Percentiles rank a stretch among this genome's conserved stretches.
These are phyloP conservation scores for Penicillium sp. DNA, from an alignment of 2,329 filamentous ascomycete species.

Conservation along the genomic window DNA sequence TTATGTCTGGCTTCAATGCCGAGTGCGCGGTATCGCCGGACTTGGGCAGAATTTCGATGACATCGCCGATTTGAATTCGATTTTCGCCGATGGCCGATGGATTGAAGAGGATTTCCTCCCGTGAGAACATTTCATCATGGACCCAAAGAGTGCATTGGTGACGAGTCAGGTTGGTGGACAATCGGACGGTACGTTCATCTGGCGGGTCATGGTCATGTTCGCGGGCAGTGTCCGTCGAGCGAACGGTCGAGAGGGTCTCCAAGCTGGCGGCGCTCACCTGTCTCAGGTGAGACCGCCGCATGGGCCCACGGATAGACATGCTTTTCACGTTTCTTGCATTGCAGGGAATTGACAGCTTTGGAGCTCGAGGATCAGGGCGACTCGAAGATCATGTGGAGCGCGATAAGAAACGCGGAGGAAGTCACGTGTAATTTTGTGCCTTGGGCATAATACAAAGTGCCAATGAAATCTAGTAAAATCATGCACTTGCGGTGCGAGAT, in stretches of 20 bases:
- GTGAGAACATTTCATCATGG: slow-evolving; percentile 67
- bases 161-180: slow-evolving; percentile 27
- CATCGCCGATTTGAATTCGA: slow-evolving; percentile 57
- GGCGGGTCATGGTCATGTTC: slow-evolving; percentile 24
- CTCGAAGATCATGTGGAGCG: slow-evolving; percentile 1
- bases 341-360: slow-evolving; percentile 11
- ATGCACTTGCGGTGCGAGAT: no score
- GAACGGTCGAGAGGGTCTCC: slow-evolving; percentile 31
- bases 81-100: slow-evolving; percentile 61
- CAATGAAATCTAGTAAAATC: no score
- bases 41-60: slow-evolving; percentile 65
- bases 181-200: slow-evolving; percentile 24
- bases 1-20: slow-evolving; percentile 27
- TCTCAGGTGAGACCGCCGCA: slow-evolving; percentile 38
- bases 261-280: slow-evolving; percentile 40
- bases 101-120: slow-evolving; percentile 75
- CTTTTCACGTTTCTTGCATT: slow-evolving; percentile 20
- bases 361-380: slow-evolving; percentile 2
- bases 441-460: no score
- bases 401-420: slow-evolving; percentile 12
- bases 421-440: slow-evolving; percentile 4
- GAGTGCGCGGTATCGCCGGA: slow-evolving; percentile 39
- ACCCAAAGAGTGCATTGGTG: slow-evolving; percentile 49
- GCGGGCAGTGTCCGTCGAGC: slow-evolving; percentile 27
- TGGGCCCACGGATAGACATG: slow-evolving; percentile 38